Base-by-base conservation (phyloP, 306 rosid genomes). In the Vigna nakashimae region DNA sequence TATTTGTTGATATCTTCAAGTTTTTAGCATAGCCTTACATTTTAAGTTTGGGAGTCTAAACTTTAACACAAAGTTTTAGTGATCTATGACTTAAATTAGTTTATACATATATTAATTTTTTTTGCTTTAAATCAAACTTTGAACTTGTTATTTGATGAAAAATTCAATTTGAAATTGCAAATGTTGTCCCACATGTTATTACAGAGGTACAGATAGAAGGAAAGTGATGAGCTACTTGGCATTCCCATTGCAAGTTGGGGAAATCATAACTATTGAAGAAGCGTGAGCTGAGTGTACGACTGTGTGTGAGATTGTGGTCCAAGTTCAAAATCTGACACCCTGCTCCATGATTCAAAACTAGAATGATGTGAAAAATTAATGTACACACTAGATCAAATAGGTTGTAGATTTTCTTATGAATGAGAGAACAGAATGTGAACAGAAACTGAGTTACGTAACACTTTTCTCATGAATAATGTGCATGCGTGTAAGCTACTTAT, bases 261-360 rank as follows among this genome's bases (percentile, higher is more conserved):
- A 67, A 15, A 45, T 65, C 16, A 77, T 77, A 9, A 28, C 12
- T 45, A 52, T 60, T 57, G 32, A 6, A 49, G 9, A 62, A 76
- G 53, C 18, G 18, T 66, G 81, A 55, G 60, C 3, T 40, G 50
- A 24, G 55, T 53, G 45, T 63, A 50, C 43, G 53, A 18, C 9
- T 2, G n/a, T 42, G 12, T 11, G 73, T 38, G 50, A 40, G 56
- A 22, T 42, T 67, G 75, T 78, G 75, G 82, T 68, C 82, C 75
- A 78, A 68, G 59, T 75, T 22, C 36, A 57, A 17, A 16, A 40
- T 53, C 59, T 43, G 75, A 42, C 64, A 72, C 5, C 38, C 18
- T 56, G 45, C 51, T 15, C 51, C 52, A 67, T 12, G 74, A 69
- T 57, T 66, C 57, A 52, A 42, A 73, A 8, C 60, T 51, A 72